These are phyloP conservation scores for Plasmodium knowlesi DNA, from an alignment of 169 alveolate species.

Conservation along the genomic window DNA sequence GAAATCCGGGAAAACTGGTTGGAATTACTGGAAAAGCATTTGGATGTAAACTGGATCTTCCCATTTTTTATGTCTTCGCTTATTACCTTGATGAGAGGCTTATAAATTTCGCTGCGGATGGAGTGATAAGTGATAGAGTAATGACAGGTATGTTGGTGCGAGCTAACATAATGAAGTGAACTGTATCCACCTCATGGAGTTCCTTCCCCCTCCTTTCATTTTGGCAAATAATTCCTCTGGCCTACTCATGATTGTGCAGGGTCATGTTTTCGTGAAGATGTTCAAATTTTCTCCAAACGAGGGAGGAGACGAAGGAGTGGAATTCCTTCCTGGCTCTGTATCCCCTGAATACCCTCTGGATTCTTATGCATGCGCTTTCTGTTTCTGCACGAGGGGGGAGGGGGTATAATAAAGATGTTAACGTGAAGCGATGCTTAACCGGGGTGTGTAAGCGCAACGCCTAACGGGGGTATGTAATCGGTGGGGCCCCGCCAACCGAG, in stretches of 20 bases:
- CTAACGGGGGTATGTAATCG: background rate
- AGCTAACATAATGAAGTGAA: background rate
- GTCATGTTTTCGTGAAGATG: slow-evolving; percentile 52
- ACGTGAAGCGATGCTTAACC: background rate
- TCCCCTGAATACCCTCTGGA: slow-evolving; percentile 42
- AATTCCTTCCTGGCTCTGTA: slow-evolving; percentile 32
- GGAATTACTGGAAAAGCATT: slow-evolving; percentile 49
- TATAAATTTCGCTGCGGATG: slow-evolving; percentile 40
- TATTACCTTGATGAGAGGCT: slow-evolving; percentile 50
- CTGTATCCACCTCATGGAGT: background rate
- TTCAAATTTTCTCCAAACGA: slow-evolving; percentile 62
- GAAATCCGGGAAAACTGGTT: slow-evolving; percentile 49
- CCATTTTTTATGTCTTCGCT: slow-evolving; percentile 48
- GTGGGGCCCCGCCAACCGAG: background rate
- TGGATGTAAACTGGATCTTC: slow-evolving; percentile 26
- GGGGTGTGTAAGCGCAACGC: background rate
- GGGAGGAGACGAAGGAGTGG: slow-evolving; percentile 26
- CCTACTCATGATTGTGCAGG: slow-evolving; percentile 56
- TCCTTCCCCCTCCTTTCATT: background rate
- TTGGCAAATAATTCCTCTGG: background rate
- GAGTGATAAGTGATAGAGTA: background rate
- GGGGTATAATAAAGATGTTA: background rate
- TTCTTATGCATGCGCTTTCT: slow-evolving; percentile 53
- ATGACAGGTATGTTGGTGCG: background rate
- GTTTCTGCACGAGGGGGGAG: slow-evolving; percentile 1